These are phyloP conservation scores for Iberis pinnata DNA, from an alignment of 345 rosid genomes.

Conservation along the genomic window DNA sequence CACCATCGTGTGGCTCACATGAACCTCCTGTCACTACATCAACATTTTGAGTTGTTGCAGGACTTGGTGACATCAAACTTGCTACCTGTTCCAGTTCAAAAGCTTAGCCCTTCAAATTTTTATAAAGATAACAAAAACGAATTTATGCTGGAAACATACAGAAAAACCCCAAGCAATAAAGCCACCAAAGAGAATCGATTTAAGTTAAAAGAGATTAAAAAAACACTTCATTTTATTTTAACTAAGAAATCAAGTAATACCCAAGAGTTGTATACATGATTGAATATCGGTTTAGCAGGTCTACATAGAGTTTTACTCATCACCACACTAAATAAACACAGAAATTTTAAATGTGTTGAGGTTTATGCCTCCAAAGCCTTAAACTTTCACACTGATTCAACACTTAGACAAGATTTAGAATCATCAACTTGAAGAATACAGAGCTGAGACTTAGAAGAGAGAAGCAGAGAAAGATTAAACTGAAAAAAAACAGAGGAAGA, in stretches of 20 bases:
- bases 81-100: constrained; percentile 35
- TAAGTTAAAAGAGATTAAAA: too few relatives aligned
- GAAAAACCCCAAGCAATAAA: constrained; percentile 4
- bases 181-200: background rate
- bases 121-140: background rate
- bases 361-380: too few relatives aligned
- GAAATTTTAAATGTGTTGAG: too few relatives aligned
- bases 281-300: too few relatives aligned
- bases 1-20: constrained; percentile 32
- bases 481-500: too few relatives aligned
- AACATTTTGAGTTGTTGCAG: constrained; percentile 33
- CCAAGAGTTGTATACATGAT: constrained; percentile 1
- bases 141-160: background rate
- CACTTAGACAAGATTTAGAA: too few relatives aligned
- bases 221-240: background rate
- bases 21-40: constrained; percentile 35
- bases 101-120: constrained; percentile 33
- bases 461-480: too few relatives aligned
- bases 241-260: constrained; percentile 3
- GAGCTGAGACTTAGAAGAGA: too few relatives aligned
- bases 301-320: too few relatives aligned
- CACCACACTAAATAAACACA: too few relatives aligned
- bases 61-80: constrained; percentile 32
- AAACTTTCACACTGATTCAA: too few relatives aligned
- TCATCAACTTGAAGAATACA: too few relatives aligned